These are phyloP conservation scores for Phialophora tarda DNA, from an alignment of 2,329 filamentous ascomycete species.

Conservation along the genomic window DNA sequence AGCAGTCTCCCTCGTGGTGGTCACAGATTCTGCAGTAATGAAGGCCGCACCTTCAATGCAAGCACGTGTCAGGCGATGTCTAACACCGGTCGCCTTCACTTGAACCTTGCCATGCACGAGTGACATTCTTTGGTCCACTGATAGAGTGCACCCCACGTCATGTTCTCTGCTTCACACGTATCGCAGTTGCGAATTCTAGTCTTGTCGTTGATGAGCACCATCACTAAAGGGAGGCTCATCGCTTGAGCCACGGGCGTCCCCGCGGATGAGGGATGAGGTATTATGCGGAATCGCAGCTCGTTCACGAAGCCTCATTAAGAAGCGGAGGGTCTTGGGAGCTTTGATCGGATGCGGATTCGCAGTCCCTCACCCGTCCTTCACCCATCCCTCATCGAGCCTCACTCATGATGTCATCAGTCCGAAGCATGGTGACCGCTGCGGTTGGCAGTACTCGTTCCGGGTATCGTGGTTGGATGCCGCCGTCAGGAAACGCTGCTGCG, in stretches of 20 bases:
- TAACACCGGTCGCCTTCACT: not conserved
- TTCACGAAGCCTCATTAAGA: not conserved
- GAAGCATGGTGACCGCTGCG: not conserved
- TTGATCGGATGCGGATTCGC: not conserved
- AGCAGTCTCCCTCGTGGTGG: conserved; percentile 8
- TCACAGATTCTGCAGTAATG: conserved; percentile 3
- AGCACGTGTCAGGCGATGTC: not conserved
- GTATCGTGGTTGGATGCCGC: not conserved
- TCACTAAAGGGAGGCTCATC: too few relatives aligned
- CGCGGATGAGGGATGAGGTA: not conserved
- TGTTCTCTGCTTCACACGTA: not conserved
- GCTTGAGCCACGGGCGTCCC: not conserved
- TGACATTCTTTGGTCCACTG: not conserved
- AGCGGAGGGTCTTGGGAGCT: not conserved
- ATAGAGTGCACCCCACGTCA: not conserved
- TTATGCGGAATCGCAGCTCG: not conserved
- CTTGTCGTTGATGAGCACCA: not conserved
- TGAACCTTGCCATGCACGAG: not conserved
- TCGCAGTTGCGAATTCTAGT: not conserved
- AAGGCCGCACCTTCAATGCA: not conserved
- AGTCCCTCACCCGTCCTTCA: not conserved
- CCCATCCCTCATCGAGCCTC: not conserved
- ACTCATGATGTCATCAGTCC: not conserved
- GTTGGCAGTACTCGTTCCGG: not conserved
- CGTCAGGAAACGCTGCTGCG: not conserved